A percentile compares a stretch with the other conserved stretches of the same genome.
These are phyloP conservation scores for Venturia pyrina DNA, from an alignment of 2,329 filamentous ascomycete genomes.

Conservation along the genomic window DNA sequence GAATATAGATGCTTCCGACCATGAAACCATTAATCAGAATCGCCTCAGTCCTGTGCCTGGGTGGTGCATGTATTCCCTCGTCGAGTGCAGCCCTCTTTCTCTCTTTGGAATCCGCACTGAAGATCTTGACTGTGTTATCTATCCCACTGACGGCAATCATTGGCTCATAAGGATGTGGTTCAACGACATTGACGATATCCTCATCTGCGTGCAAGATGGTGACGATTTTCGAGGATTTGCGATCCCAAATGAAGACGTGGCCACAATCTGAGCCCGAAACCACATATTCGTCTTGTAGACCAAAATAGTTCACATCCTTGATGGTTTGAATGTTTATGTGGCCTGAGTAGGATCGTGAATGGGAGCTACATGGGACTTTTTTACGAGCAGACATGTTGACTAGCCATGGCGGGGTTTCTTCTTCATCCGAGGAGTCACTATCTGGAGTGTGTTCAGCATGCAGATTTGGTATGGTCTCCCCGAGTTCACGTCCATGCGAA, in stretches of 20 bases:
- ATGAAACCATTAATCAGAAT: not conserved
- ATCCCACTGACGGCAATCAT: slow-evolving; percentile 58
- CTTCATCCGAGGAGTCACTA: slow-evolving; percentile 20
- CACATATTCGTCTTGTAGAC: slow-evolving; percentile 57
- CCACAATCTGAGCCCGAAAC: slow-evolving; percentile 58
- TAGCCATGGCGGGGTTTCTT: slow-evolving; percentile 14
- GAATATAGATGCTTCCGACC: not conserved
- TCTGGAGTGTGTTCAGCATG: slow-evolving; percentile 2
- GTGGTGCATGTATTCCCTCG: not conserved
- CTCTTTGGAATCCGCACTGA: slow-evolving; percentile 45
- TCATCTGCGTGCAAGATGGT: slow-evolving; percentile 58
- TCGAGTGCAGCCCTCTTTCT: not conserved
- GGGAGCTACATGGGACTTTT: slow-evolving; percentile 44
- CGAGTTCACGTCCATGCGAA: not conserved
- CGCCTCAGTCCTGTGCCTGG: not conserved
- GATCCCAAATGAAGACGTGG: slow-evolving; percentile 60
- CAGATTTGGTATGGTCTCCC: not conserved
- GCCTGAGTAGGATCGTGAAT: slow-evolving; percentile 49
- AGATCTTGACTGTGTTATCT: slow-evolving; percentile 59
- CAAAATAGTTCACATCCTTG: slow-evolving; percentile 61
- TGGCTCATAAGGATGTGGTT: slow-evolving; percentile 57
- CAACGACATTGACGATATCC: slow-evolving; percentile 56
- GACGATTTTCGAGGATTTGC: slow-evolving; percentile 48
- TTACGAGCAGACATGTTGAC: slow-evolving; percentile 33
- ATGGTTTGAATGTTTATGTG: slow-evolving; percentile 60